Evolutionary conservation across 495 filamentous ascomycete genomes (phyloP), one percentile per base, ranked within the genome.

Genomic region (Aspergillus conjunctus): DNA sequence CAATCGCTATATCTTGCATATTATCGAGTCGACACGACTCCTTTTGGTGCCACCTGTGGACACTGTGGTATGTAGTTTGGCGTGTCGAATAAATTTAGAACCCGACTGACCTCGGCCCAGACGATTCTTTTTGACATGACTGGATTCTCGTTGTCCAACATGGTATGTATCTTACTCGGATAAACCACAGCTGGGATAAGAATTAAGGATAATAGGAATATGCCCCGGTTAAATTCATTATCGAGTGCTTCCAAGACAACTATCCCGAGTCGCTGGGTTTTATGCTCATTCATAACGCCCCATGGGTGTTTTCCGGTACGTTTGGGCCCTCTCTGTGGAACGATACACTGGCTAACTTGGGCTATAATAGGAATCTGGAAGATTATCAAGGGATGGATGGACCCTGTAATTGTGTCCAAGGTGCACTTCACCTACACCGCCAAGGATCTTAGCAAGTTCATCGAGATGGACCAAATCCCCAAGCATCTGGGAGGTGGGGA

Each of bases 221-320:
- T 70, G 85, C 90, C 0, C 93, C 94, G 0, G 91, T 98, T 17
- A 97, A 93, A 68, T 97, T 96, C 78, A 92, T 98, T 81, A 93
- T 97, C 74, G 93, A 93, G 74, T 94, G 91, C 71, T 97, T 98
- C 69, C 92, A 97, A 77, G 92, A 92, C 43, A 97, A 97, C 74
- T 98, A 97, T 71, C 93, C 94, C 5, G 94, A 97, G 73, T 89
- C 80, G 37, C 81, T 98, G 0, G 93, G 93, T 39, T 79, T 87
- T 3, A 87, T 97, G 41, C 81, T 97, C 9, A 89, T 98, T 32
- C 91, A 98, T 76, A 96, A 96, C 71, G 86, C 93, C 1, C 94
- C 94, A 0, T 98, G 92, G 93, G 77, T 97, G 17, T 98, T 98
- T 76, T 89, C 92, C 71, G 87, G 90, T 88, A 59, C 8, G 75